A percentile compares a stretch with the other conserved stretches of the same genome.
These are phyloP conservation scores for Ogataea neopini DNA, from an alignment of 805 yeast species.

Conservation along the genomic window DNA sequence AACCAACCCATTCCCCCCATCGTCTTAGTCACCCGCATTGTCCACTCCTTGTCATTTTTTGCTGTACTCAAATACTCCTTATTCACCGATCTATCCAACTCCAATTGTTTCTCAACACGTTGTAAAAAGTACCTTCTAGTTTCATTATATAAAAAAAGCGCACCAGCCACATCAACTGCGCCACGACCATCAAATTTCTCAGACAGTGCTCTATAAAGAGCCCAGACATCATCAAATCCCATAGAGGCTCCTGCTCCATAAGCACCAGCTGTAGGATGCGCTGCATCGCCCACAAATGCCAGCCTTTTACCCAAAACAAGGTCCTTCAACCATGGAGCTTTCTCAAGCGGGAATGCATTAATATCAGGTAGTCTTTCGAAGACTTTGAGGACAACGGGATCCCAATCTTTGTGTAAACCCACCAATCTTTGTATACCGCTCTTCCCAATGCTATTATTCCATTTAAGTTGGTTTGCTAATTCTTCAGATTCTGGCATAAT, in stretches of 20 bases:
- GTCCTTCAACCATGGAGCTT: conserved; percentile 11
- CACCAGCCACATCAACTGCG: not conserved
- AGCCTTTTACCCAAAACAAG: conserved; percentile 3
- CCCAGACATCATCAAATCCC: conserved; percentile 15
- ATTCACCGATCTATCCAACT: conserved; percentile 5
- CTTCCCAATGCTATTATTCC: conserved; percentile 9
- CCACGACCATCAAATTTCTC: not conserved
- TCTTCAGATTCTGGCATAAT: conserved; percentile 7
- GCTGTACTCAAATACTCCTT: conserved; percentile 8
- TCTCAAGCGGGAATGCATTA: conserved; percentile 12
- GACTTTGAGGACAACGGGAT: conserved; percentile 8
- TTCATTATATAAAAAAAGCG: conserved; percentile 8
- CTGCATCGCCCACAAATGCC: conserved; percentile 13
- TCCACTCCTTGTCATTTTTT: conserved; percentile 11
- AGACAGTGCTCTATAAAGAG: conserved; percentile 5
- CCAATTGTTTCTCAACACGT: conserved; percentile 13
- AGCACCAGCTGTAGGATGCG: conserved; percentile 15
- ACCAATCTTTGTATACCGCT: conserved; percentile 7
- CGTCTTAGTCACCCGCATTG: not conserved
- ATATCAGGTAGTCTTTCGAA: conserved; percentile 6
- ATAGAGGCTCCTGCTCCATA: conserved; percentile 12
- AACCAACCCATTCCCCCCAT: conserved; percentile 8
- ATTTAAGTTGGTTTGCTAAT: conserved; percentile 9
- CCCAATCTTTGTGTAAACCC: conserved; percentile 10
- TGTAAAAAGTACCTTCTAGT: conserved; percentile 10